A percentile compares a stretch with the other conserved stretches of the same genome.
These are phyloP conservation scores for Plectranthus barbatus DNA, from an alignment of 257 asterid genomes.

Conservation along the genomic window DNA sequence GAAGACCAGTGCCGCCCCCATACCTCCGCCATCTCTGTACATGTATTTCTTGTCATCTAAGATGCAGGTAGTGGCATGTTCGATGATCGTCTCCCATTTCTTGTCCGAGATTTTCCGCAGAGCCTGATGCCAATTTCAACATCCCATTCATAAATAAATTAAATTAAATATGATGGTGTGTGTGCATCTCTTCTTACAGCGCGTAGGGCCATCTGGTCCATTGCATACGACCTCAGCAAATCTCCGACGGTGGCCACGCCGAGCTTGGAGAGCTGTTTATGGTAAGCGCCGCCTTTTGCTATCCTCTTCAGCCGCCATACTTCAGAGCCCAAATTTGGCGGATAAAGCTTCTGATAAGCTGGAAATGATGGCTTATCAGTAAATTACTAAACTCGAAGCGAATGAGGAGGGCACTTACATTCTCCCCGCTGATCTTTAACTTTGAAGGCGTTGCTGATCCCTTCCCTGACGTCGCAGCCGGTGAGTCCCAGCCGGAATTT, in stretches of 20 bases:
- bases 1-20: constrained; percentile 25
- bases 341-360: constrained; percentile 67
- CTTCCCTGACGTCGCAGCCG: constrained; percentile 42
- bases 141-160: no score
- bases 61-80: constrained; percentile 43
- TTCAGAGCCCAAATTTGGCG: constrained; percentile 46
- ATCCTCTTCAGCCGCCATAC: constrained; percentile 75
- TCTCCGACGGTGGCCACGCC: constrained; percentile 37
- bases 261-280: constrained; percentile 22
- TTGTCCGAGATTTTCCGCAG: constrained; percentile 39
- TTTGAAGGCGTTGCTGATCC: constrained; percentile 48
- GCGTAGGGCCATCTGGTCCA: constrained; percentile 30
- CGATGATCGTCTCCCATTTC: constrained; percentile 46
- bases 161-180: no score
- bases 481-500: constrained; percentile 57
- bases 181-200: no score
- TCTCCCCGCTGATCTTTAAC: constrained; percentile 84
- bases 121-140: constrained; percentile 32
- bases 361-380: neutral
- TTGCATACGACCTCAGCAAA: constrained; percentile 35
- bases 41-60: constrained; percentile 41
- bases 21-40: constrained; percentile 27
- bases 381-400: no score
- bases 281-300: constrained; percentile 56
- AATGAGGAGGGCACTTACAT: constrained; percentile 40